Percentiles rank a stretch among this genome's conserved stretches.
Evolutionary conservation across 2,329 filamentous ascomycete species (phyloP).

Genomic region (Aspergillus ochraceoroseus): DNA sequence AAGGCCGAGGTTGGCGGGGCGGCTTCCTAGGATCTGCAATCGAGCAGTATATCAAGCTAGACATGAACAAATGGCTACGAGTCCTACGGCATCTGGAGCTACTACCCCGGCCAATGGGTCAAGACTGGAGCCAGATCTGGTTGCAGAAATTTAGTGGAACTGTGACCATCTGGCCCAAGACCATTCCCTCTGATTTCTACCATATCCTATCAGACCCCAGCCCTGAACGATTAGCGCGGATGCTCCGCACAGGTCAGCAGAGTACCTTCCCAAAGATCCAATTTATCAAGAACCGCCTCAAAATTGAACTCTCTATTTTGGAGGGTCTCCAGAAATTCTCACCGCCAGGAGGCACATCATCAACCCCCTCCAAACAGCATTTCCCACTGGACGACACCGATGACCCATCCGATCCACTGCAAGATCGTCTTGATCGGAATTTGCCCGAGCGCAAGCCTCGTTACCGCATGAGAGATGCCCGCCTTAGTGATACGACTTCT

Average conservation of each 20-base stretch:
- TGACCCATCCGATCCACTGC: constrained; percentile 6
- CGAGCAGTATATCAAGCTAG: constrained; percentile 93
- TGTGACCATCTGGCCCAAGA: constrained; percentile 93
- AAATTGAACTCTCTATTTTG: constrained; percentile 67
- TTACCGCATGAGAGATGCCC: constrained; percentile 16
- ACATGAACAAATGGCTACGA: constrained; percentile 96
- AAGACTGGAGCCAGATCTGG: constrained; percentile 97
- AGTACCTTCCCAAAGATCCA: constrained; percentile 86
- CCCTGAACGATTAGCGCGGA: constrained; percentile 67
- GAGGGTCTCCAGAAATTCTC: constrained; percentile 47
- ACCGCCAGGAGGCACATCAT: constrained; percentile 24
- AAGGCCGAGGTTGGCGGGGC: constrained; percentile 89
- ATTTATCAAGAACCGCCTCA: constrained; percentile 82
- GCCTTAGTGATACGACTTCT: constrained; percentile 7
- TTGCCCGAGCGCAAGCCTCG: constrained; percentile 25
- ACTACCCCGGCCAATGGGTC: constrained; percentile 79
- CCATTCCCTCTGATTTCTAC: constrained; percentile 70
- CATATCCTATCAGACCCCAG: constrained; percentile 83
- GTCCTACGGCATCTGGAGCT: constrained; percentile 89
- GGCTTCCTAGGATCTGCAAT: constrained; percentile 88
- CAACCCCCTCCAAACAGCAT: constrained; percentile 28
- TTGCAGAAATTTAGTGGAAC: constrained; percentile 91
- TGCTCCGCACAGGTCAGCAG: constrained; percentile 87
- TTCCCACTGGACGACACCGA: constrained; percentile 23
- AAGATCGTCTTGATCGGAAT: constrained; percentile 27